These are phyloP conservation scores for Teunomyces kruisii DNA, from an alignment of 805 yeast genomes.

Conservation along the genomic window DNA sequence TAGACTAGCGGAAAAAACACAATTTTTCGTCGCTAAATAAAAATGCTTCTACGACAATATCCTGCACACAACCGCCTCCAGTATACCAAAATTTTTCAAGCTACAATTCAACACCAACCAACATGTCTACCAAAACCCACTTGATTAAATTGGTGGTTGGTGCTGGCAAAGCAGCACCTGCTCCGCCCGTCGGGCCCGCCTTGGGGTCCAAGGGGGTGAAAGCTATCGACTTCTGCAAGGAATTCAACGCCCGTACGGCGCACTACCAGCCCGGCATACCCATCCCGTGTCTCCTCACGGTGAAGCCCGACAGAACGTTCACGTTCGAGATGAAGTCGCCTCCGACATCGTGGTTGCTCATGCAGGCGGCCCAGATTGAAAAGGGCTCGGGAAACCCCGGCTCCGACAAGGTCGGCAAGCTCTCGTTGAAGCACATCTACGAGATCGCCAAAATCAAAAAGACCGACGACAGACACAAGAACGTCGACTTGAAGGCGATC, in stretches of 20 bases:
- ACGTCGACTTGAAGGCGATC: constrained; percentile 68
- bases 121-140: constrained; percentile 52
- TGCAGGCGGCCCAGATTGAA: constrained; percentile 75
- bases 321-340: constrained; percentile 87
- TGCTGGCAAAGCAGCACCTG: constrained; percentile 97
- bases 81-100: constrained; percentile 3
- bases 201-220: constrained; percentile 97
- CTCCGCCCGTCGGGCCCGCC: constrained; percentile 99
- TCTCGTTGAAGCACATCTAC: constrained; percentile 83
- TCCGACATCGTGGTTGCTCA: constrained; percentile 81
- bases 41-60: background rate
- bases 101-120: constrained; percentile 1
- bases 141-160: constrained; percentile 88
- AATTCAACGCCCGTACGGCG: constrained; percentile 96
- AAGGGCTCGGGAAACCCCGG: constrained; percentile 79
- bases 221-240: constrained; percentile 97
- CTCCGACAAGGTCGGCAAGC: constrained; percentile 58
- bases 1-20: too few species aligned
- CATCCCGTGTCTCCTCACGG: constrained; percentile 79
- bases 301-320: constrained; percentile 91
- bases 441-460: constrained; percentile 94
- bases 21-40: too few species aligned
- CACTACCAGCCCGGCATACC: constrained; percentile 84
- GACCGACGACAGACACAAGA: constrained; percentile 76
- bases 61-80: background rate